phyloP scores from a whole-genome alignment of 75 land plant species.

The Cupressus sempervirens region DNA sequence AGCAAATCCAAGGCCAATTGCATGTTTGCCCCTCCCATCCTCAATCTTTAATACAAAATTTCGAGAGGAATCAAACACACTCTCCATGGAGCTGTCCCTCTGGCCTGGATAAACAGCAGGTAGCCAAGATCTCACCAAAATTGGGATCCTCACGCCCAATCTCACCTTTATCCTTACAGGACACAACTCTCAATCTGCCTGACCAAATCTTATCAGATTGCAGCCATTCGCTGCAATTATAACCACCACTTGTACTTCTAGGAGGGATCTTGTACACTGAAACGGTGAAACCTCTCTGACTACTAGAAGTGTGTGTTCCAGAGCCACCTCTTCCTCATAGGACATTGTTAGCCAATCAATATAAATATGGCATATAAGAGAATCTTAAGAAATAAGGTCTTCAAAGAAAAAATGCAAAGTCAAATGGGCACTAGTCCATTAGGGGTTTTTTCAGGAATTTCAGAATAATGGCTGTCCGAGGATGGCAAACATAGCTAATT shows the following conservation, averaged over 20 bases:
- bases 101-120: conserved; percentile 83
- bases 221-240: conserved; percentile 99
- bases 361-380: not conserved
- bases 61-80: conserved; percentile 88
- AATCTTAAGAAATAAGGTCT: not conserved
- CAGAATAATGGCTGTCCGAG: not conserved
- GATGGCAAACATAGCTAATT: not conserved
- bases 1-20: conserved; percentile 84
- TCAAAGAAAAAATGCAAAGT: not conserved
- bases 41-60: conserved; percentile 94
- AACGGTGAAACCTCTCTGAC: conserved; percentile 98
- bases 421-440: not conserved
- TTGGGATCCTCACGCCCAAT: conserved; percentile 91
- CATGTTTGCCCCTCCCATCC: conserved; percentile 94
- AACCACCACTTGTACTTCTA: conserved; percentile 86
- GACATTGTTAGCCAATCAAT: conserved; percentile 41
- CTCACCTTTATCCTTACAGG: conserved; percentile 81
- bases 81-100: conserved; percentile 80
- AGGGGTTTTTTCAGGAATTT: not conserved
- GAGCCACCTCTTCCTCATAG: conserved; percentile 68
- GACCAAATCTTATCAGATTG: conserved; percentile 99
- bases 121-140: conserved; percentile 97
- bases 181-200: conserved; percentile 86
- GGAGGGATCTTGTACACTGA: conserved; percentile 96
- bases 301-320: conserved; percentile 90